phyloP scores from a whole-genome alignment of 2,329 filamentous ascomycete genomes.

The Pestalotiopsis sp. region DNA sequence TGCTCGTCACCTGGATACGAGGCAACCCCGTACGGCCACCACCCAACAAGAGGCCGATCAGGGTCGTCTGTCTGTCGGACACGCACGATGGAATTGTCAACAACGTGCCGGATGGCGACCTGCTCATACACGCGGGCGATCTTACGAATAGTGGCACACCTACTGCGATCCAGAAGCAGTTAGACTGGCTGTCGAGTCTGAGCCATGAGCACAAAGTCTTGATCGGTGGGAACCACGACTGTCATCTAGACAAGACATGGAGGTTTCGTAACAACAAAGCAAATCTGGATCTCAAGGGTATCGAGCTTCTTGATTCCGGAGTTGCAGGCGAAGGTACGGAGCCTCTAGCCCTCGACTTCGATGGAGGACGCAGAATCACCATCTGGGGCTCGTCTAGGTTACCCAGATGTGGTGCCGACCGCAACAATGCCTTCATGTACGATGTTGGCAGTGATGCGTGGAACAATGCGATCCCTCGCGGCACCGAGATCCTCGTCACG shows the following conservation, averaged over 20 bases:
- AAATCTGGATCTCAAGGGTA: slow-evolving; percentile 56
- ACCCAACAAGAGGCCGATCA: slow-evolving; percentile 57
- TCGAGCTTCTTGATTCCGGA: slow-evolving; percentile 76
- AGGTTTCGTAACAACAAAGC: slow-evolving; percentile 41
- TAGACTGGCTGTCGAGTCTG: slow-evolving; percentile 77
- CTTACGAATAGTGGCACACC: slow-evolving; percentile 72
- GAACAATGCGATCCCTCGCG: slow-evolving; percentile 67
- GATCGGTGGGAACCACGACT: slow-evolving; percentile 87
- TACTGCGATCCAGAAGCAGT: slow-evolving; percentile 73
- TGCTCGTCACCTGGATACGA: slow-evolving; percentile 65
- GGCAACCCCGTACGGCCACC: slow-evolving; percentile 63
- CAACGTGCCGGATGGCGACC: slow-evolving; percentile 72
- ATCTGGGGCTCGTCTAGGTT: slow-evolving; percentile 84
- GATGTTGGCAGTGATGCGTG: slow-evolving; percentile 65
- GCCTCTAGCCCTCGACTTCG: slow-evolving; percentile 57
- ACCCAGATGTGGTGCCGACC: slow-evolving; percentile 68
- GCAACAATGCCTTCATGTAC: slow-evolving; percentile 79
- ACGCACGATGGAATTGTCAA: slow-evolving; percentile 69
- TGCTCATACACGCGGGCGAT: slow-evolving; percentile 90
- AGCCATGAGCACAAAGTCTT: slow-evolving; percentile 80
- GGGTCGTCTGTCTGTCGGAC: slow-evolving; percentile 86
- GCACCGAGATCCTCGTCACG: slow-evolving; percentile 78
- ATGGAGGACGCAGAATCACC: slow-evolving; percentile 58
- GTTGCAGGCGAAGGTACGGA: slow-evolving; percentile 36
- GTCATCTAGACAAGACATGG: slow-evolving; percentile 69